Base-by-base conservation (phyloP, 176 grass and related monocot genomes). In the Rhynchospora tenuis region DNA sequence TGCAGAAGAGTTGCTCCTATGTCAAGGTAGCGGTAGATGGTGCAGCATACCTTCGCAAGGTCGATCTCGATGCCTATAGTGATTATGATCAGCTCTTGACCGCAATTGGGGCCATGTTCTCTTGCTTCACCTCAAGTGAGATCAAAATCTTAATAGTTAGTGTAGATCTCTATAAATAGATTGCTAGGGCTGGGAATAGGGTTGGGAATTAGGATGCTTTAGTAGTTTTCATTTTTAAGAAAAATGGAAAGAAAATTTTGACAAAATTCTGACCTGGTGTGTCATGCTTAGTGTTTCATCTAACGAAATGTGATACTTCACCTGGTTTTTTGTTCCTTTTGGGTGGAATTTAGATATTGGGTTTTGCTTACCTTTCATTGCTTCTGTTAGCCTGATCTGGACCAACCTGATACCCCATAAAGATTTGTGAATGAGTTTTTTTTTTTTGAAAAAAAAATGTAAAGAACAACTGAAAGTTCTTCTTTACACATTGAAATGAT, bases 1-100 rank as follows among this genome's bases (percentile, higher is more conserved):
- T 95, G 86, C 71, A 74, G 44, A 83, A 84, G 48, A 90, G 74
- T 82, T 84, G 64, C 58, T 88, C 70, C 17, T 89, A 88, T 16
- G 90, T 94, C 29, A 94, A 94, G 84, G 93, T 94, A 68, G 93
- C 93, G 44, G 90, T 94, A 64, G 93, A 94, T 7, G 93, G 93
- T 7, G 90, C 93, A 7, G 89, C 90, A 1, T 94, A 94, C 90
- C 88, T 94, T 55, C 90, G 93, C 60, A 94, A 94, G 77, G 93
- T 94, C 47, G 86, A 94, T 79, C 88, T 94, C 7, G 88, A 91
- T 68, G 63, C 83, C 48, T 86, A 94, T 69, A 59, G 38, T 19
- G 86, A 88, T 10, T 94, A 92, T 74, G 86, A 86, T 4, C 76
- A 87, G 27, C 87, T 94, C 64, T 86, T 94, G 48, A 78, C 69